phyloP scores from a whole-genome alignment of 2,329 filamentous ascomycete genomes.

The Sarocladium brachiariae region DNA sequence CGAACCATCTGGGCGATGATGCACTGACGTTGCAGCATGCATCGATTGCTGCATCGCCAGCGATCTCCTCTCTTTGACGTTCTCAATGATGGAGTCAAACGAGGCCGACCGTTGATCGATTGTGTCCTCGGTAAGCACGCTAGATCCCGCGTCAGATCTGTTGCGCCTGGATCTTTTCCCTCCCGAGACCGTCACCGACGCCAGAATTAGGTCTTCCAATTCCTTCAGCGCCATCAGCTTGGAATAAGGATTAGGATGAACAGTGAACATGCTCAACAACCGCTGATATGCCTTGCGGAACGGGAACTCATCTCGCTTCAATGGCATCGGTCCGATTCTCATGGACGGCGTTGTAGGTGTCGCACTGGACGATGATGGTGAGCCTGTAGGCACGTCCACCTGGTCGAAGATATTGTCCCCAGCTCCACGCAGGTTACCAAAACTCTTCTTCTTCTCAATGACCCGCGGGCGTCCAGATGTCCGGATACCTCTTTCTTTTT shows the following conservation, averaged over 20 bases:
- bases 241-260: conserved; percentile 77
- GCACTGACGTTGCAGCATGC: conserved; percentile 24
- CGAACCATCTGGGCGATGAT: conserved; percentile 32
- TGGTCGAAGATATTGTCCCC: conserved; percentile 32
- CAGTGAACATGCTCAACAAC: conserved; percentile 78
- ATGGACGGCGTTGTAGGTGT: background rate
- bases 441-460: conserved; percentile 62
- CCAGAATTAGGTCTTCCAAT: conserved; percentile 73
- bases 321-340: background rate
- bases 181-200: conserved; percentile 48
- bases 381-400: background rate
- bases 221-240: conserved; percentile 82
- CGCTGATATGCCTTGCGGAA: conserved; percentile 75
- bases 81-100: conserved; percentile 63
- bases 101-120: conserved; percentile 33
- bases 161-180: conserved; percentile 29
- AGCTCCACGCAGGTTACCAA: conserved; percentile 53
- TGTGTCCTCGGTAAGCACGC: conserved; percentile 23
- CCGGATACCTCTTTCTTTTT: conserved; percentile 32
- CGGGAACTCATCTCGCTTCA: conserved; percentile 53
- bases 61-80: conserved; percentile 60
- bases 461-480: conserved; percentile 42
- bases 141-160: conserved; percentile 29
- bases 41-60: conserved; percentile 34
- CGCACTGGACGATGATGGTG: background rate